Base-by-base conservation (phyloP, 192 early-diverging fungal species). In the Umbelopsis isabellina region DNA sequence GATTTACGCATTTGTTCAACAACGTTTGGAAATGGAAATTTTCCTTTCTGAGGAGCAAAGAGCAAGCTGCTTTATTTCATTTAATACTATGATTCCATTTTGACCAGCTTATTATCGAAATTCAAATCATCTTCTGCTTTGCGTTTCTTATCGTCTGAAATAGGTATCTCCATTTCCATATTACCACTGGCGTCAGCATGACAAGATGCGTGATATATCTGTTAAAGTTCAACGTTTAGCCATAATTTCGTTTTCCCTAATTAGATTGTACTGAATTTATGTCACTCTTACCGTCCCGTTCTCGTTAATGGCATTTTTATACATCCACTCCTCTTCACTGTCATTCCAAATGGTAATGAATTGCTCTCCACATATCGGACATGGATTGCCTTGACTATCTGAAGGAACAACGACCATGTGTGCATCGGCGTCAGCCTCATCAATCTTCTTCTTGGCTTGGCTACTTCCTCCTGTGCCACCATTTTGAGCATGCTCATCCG, bases 301-400 rank as follows among this genome's bases (percentile, higher is more conserved):
- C 10, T 89, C 80, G 23, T 80, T 68, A 0, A 90, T 77, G 12
- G 91, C 90, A 66, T 93, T 92, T 49, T 87, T 87, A 58, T 86
- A 88, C 65, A 86, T 82, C 91, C 91, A 93, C 35, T 87, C 86
- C 69, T 93, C 92, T 30, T 90, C 91, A 23, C 86, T 79, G 69
- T 94, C 92, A 69, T 89, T 88, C 85, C 89, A 94, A 46, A 88
- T 72, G 22, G 85, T 83, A 65, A 86, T 82, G 79, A 94, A 90
- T 50, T 89, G 80, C 80, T 94, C 93, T 66, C 86, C 84, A 74
- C 93, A 94, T 49, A 94, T 85, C 1, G 86, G 88, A 72, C 91
- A 93, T 12, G 87, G 84, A 65, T 84, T 86, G 30, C 77, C 75
- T 47, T 79, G 76, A 21, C 76, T 75, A 15, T 76, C 74, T 55